Base-by-base conservation (phyloP, 148 eudicot genomes). In the Amaranthus palmeri region DNA sequence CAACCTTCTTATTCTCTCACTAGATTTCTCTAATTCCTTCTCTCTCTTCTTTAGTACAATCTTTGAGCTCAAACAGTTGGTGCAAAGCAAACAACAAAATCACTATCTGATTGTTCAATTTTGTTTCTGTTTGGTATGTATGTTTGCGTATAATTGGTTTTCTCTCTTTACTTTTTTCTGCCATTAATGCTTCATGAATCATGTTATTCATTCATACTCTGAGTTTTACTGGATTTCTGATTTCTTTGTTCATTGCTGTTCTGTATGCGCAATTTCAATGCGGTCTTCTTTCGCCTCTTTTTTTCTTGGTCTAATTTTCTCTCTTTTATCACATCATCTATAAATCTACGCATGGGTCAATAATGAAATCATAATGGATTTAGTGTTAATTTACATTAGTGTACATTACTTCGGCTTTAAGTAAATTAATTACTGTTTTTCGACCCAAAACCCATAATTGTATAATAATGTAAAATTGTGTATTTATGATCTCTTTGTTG, bases 71-170 rank as follows among this genome's bases (percentile, higher is more conserved):
- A 25, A 2, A 25, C 36, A 0, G 36, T 25, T 25, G 36, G 36
- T 25, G 36, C 36, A 25, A 25, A 25, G 36, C 36, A 25, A 25
- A 25, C 36, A 25, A 2, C 1, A 25, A 0, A 25, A 25, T 25
- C 36, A 25, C 2, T 25, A 25, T 25, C 36, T 25, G 36, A 25
- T 25, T 25, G 2, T 25, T 25, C 36, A 25, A 25, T 25, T 73
- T 54, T 53, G 18, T 51, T 48, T 8, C n/a, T 52, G 14, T 59
- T 46, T 13, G 77, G 71, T 74, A 67, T 74, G 77, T 42, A 3
- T 36, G 50, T 40, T 61, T 72, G 67, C 2, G 36, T 0, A 25
- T 25, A 25, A 49, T 61, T 40, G 48, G 55, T 40, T 60, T 36
- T 61, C 40, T 60, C 36, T 17, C 44, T 44, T 4, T 10, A 52